A percentile compares a stretch with the other conserved stretches of the same genome.
These are phyloP conservation scores for Triangularia verruculosa DNA, from an alignment of 2,329 filamentous ascomycete genomes.

Conservation along the genomic window DNA sequence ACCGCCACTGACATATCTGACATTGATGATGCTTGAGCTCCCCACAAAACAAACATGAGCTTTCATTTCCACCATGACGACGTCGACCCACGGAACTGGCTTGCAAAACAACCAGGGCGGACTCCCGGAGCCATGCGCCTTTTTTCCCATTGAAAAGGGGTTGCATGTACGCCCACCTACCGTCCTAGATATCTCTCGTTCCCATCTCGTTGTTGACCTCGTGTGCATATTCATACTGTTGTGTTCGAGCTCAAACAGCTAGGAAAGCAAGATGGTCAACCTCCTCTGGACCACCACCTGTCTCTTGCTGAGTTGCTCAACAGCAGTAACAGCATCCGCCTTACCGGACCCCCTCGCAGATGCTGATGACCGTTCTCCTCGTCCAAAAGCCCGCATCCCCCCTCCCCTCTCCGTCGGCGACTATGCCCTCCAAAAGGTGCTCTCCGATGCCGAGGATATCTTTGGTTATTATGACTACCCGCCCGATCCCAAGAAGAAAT, in stretches of 20 bases:
- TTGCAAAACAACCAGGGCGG: neutral
- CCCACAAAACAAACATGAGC: neutral
- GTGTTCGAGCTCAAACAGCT: neutral
- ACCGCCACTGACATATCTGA: neutral
- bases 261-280: neutral
- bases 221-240: neutral
- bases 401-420: neutral
- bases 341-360: neutral
- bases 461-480: neutral
- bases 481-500: neutral
- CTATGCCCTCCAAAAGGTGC: neutral
- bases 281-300: neutral
- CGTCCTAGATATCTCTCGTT: neutral
- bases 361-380: neutral
- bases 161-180: neutral
- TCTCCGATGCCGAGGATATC: neutral
- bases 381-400: neutral
- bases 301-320: neutral
- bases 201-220: neutral
- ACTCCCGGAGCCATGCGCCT: neutral
- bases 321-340: neutral
- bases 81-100: neutral
- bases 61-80: neutral
- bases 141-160: neutral
- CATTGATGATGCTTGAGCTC: neutral